Base-by-base conservation (phyloP, 371 early-diverging fungal genomes). In the Apophysomyces sp. region DNA sequence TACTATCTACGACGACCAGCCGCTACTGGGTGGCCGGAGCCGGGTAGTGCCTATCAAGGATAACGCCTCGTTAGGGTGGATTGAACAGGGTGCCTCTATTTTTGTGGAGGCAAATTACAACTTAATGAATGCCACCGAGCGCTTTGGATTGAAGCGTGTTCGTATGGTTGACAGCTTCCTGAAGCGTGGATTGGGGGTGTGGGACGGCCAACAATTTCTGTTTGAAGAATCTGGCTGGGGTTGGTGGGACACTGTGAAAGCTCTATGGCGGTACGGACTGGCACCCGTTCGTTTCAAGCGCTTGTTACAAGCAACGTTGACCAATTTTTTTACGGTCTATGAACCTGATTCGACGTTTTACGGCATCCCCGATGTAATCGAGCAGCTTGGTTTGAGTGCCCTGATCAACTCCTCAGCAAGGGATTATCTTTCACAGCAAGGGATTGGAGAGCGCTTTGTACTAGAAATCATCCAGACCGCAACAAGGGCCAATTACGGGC, bases 401-500 rank as follows among this genome's bases (percentile, higher is more conserved):
- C 49, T 72, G n/a, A 41, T 77, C 0, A 66, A 83, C 26, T 37
- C 58, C 15, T 66, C 80, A 16, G 77, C 86, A 6, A 53, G 68
- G 6, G 59, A 63, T 13, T 86, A 77, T 57, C 63, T 86, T n/a
- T 62, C 69, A 29, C 58, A 67, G 12, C 55, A 69, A 13, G 66
- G 72, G 0, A 68, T 86, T 37, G 57, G 64, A 24, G 59, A 61
- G 0, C 51, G 40, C 0, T 88, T 80, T 57, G 58, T 68, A 0
- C 51, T 72, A 12, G 86, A 88, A 59, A 69, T 88, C 4, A 62
- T 88, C 4, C 86, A 88, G 24, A 77, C 83, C 4, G 80, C 85
- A 1, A 84, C 86, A 3, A 72, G 92, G 6, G 89, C 87, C 29
- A 92, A 92, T 58, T 92, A 92, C 58, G 89, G 84, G 4, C 88